Base-by-base conservation (phyloP, 345 rosid genomes). In the Salix viminalis region DNA sequence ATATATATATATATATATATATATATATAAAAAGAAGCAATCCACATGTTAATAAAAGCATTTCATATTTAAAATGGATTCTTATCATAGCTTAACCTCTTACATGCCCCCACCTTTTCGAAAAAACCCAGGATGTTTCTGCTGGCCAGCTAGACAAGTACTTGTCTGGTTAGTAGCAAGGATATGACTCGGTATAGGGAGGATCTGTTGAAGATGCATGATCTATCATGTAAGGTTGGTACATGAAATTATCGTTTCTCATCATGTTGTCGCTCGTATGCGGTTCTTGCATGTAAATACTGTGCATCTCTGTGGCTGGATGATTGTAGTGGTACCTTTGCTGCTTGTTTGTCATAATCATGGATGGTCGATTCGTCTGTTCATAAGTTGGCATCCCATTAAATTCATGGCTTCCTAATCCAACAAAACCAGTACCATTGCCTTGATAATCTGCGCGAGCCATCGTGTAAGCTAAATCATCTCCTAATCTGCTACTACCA, bases 231-330 rank as follows among this genome's bases (percentile, higher is more conserved):
- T 60, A 30, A 62, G 74, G 75, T 30, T 75, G 80, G 28, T 50
- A 65, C 73, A 28, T 73, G 65, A 65, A 65, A 7, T 67, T 60
- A 30, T 69, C 80, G 67, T 76, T 74, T 15, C 15, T 65, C 70
- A 64, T 76, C 65, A 24, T 67, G 28, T 69, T 67, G 66, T 36
- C 23, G 7, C 21, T 61, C 14, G 24, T 30, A 39, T 67, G 19
- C 30, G 42, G 78, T 46, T 68, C 56, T 32, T 71, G 74, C 42
- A 77, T 37, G 75, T 76, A 73, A 36, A 41, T 60, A 26, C 52
- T 71, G 50, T 72, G 69, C 75, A 50, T 81, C 12, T 73, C 65
- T 1, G 60, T 3, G 1, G 82, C 67, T 75, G 85, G 86, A 77
- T 70, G 46, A 44, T 74, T 56, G 67, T 70, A 9, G 67, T 79